These are phyloP conservation scores for Cyclaneusma minus DNA, from an alignment of 2,329 filamentous ascomycete genomes.

Conservation along the genomic window DNA sequence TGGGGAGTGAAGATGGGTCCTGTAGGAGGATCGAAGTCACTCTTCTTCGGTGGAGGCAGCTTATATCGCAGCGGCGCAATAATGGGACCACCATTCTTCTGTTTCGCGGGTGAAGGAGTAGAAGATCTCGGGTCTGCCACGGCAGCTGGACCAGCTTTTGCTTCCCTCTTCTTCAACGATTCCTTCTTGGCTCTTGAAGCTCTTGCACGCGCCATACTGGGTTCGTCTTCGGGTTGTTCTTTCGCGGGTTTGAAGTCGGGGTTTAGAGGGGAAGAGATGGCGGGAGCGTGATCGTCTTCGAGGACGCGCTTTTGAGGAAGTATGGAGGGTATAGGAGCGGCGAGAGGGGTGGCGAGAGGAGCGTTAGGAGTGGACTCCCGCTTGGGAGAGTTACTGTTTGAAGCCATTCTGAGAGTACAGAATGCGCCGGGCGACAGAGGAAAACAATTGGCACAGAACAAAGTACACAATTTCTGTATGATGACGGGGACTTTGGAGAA, in stretches of 20 bases:
- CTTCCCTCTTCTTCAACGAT: slow-evolving; percentile 51
- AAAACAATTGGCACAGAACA: too few species aligned
- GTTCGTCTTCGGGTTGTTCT: slow-evolving; percentile 33
- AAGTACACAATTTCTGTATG: too few species aligned
- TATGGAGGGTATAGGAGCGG: slow-evolving; percentile 25
- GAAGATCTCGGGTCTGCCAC: slow-evolving; percentile 33
- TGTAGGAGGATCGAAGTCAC: slow-evolving; percentile 44
- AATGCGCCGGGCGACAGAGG: too few species aligned
- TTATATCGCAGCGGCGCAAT: slow-evolving; percentile 43
- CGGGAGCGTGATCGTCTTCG: slow-evolving; percentile 55
- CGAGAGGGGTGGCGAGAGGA: too few species aligned
- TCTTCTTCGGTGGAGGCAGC: slow-evolving; percentile 43
- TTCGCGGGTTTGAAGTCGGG: slow-evolving; percentile 39
- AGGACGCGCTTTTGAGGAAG: slow-evolving; percentile 51
- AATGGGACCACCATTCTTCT: slow-evolving; percentile 24
- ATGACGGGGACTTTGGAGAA: too few species aligned
- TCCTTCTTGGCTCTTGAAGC: slow-evolving; percentile 44
- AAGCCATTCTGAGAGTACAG: slow-evolving; percentile 21
- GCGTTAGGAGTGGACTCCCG: slow-evolving; percentile 25
- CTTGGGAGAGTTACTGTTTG: slow-evolving; percentile 23
- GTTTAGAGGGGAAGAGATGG: slow-evolving; percentile 61
- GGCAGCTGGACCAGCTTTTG: slow-evolving; percentile 29
- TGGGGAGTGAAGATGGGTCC: slow-evolving; percentile 40
- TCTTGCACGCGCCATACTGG: slow-evolving; percentile 14
- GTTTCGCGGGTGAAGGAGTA: slow-evolving; percentile 18